Conservation (phyloP, 208 protist species). For the Wallacemonas sp. region DNA sequence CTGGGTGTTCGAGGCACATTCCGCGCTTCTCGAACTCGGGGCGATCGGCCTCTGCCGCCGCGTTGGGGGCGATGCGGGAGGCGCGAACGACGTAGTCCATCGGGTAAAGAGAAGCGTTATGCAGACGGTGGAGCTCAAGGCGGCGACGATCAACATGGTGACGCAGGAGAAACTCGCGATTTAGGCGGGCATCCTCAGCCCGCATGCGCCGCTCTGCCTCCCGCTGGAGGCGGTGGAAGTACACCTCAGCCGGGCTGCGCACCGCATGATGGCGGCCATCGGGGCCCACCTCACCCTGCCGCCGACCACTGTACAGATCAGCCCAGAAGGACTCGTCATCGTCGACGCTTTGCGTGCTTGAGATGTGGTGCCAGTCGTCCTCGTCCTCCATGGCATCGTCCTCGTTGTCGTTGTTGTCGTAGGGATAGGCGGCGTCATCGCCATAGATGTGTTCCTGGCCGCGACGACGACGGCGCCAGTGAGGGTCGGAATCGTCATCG, state of each 20-base stretch:
- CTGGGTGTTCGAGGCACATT: constrained; percentile 51
- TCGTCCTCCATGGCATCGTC: background rate
- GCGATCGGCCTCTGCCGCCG: constrained; percentile 33
- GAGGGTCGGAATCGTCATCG: background rate
- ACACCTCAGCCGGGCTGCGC: background rate
- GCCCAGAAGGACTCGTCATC: constrained; percentile 9
- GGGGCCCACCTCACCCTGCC: background rate
- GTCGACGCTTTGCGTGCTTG: background rate
- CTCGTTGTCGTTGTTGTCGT: background rate
- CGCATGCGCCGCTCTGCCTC: constrained; percentile 19
- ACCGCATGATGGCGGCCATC: background rate
- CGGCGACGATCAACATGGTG: constrained; percentile 26
- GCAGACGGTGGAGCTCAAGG: constrained; percentile 21
- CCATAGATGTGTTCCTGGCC: background rate
- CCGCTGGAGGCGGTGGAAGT: constrained; percentile 3
- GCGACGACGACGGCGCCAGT: background rate
- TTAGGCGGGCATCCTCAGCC: constrained; percentile 23
- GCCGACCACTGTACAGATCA: constrained; percentile 8
- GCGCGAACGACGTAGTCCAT: constrained; percentile 47
- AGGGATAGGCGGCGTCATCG: no score
- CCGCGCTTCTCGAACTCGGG: constrained; percentile 57
- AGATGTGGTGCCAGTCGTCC: background rate
- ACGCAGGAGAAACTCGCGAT: constrained; percentile 17
- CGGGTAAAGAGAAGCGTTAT: constrained; percentile 51
- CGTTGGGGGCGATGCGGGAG: constrained; percentile 18